These are phyloP conservation scores for Neofusicoccum cordaticola DNA, from an alignment of 2,329 filamentous ascomycete species.

Conservation along the genomic window DNA sequence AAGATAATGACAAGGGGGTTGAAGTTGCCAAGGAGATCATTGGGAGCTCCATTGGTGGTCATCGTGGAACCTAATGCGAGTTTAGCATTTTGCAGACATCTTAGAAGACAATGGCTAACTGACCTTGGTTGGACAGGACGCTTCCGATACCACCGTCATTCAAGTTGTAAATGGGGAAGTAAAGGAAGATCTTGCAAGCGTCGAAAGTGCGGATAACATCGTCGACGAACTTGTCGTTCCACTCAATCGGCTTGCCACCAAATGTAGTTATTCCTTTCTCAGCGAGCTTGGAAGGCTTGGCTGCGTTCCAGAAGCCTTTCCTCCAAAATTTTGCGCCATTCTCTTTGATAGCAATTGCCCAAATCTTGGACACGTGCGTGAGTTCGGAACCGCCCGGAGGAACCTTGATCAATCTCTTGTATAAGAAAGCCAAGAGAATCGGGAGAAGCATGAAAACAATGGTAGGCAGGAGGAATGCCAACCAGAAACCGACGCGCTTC, in stretches of 20 bases:
- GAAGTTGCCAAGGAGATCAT: conserved; percentile 52
- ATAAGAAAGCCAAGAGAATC: conserved; percentile 27
- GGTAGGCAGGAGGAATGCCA: conserved; percentile 38
- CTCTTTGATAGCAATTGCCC: conserved; percentile 29
- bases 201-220: conserved; percentile 34
- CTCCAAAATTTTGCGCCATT: conserved; percentile 37
- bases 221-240: conserved; percentile 36
- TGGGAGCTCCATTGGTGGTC: conserved; percentile 50
- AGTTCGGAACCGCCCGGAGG: conserved; percentile 36
- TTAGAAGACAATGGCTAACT: not conserved
- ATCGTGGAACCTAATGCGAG: conserved; percentile 27
- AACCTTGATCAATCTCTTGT: conserved; percentile 33
- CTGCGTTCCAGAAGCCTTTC: conserved; percentile 32
- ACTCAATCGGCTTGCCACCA: conserved; percentile 23
- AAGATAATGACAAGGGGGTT: conserved; percentile 51
- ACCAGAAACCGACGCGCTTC: conserved; percentile 42
- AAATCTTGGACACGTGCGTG: conserved; percentile 33
- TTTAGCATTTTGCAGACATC: not conserved
- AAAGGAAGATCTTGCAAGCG: conserved; percentile 38
- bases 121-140: conserved; percentile 26
- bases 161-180: conserved; percentile 39
- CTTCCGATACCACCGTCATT: conserved; percentile 51
- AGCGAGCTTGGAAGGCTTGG: conserved; percentile 32
- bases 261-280: conserved; percentile 23
- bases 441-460: conserved; percentile 30